These are phyloP conservation scores for Helianthus tuberosus DNA, from an alignment of 129 eudicot species.

Conservation along the genomic window DNA sequence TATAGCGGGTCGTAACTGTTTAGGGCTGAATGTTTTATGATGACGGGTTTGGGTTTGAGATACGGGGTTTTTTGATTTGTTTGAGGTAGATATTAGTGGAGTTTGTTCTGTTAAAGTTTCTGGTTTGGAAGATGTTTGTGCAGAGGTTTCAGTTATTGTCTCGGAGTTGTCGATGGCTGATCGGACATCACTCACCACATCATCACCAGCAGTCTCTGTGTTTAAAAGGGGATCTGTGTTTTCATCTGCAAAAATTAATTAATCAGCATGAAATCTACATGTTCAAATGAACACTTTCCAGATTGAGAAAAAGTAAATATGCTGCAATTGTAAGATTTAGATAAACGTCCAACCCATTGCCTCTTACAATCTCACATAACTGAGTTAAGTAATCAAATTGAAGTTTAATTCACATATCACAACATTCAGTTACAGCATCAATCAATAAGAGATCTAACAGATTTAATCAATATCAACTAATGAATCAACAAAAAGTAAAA, in stretches of 20 bases:
- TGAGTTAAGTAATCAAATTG: not conserved
- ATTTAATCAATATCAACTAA: not conserved
- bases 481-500: not conserved
- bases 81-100: constrained; percentile 22
- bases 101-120: constrained; percentile 17
- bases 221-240: constrained; percentile 12
- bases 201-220: constrained; percentile 1
- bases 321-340: not conserved
- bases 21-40: constrained; percentile 33
- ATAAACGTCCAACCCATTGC: constrained; percentile 1
- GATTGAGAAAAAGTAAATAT: not conserved
- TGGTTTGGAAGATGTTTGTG: constrained; percentile 17
- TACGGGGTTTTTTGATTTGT: constrained; percentile 10
- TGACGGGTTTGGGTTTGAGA: constrained; percentile 22
- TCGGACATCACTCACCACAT: constrained; percentile 19
- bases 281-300: not conserved
- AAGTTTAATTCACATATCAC: not conserved
- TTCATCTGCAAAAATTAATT: constrained; percentile 25
- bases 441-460: constrained; percentile 18
- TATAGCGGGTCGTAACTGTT: constrained; percentile 50
- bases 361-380: not conserved
- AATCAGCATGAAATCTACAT: not conserved
- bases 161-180: constrained; percentile 15
- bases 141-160: constrained; percentile 14
- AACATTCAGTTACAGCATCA: not conserved